Conservation (phyloP, 2,329 filamentous ascomycete genomes). For the Fusarium goolgardi region DNA sequence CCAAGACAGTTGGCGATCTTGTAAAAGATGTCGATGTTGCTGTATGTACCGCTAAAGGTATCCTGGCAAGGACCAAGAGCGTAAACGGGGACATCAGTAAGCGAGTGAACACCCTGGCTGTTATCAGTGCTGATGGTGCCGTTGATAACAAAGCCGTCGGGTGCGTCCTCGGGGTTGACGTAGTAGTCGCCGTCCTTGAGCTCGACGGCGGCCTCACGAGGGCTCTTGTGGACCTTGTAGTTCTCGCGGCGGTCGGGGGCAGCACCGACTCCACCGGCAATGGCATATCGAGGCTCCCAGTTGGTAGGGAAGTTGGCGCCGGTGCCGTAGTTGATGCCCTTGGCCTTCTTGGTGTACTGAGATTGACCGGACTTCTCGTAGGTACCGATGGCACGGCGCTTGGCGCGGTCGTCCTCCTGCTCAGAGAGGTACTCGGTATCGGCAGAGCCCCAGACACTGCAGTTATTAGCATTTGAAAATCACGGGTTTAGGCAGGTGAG, state of each 20-base stretch:
- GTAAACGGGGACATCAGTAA: conserved; percentile 83
- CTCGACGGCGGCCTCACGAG: conserved; percentile 70
- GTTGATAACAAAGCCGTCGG: conserved; percentile 77
- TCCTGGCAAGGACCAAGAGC: conserved; percentile 83
- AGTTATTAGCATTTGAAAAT: background rate
- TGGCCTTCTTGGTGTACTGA: conserved; percentile 73
- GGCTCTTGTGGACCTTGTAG: conserved; percentile 75
- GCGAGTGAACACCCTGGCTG: conserved; percentile 77
- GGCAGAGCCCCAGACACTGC: conserved; percentile 77
- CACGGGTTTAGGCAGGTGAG: background rate
- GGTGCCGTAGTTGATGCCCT: conserved; percentile 75
- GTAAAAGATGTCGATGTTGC: conserved; percentile 79
- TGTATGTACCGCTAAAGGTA: conserved; percentile 77
- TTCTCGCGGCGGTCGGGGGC: conserved; percentile 81
- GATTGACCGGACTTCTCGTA: conserved; percentile 80
- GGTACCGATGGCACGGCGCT: conserved; percentile 78
- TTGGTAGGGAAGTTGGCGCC: conserved; percentile 82
- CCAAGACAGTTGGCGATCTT: conserved; percentile 77
- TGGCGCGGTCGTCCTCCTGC: conserved; percentile 74
- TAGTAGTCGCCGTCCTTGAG: conserved; percentile 70
- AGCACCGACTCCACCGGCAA: conserved; percentile 77
- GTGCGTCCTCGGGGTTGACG: conserved; percentile 74
- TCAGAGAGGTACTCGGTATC: conserved; percentile 81
- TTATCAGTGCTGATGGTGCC: conserved; percentile 75
- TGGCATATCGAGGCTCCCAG: conserved; percentile 86